Evolutionary conservation across 1,284 basidiomycete genomes (phyloP), one percentile per base, ranked within the genome.

Genomic region (Schizopora paradoxa): DNA sequence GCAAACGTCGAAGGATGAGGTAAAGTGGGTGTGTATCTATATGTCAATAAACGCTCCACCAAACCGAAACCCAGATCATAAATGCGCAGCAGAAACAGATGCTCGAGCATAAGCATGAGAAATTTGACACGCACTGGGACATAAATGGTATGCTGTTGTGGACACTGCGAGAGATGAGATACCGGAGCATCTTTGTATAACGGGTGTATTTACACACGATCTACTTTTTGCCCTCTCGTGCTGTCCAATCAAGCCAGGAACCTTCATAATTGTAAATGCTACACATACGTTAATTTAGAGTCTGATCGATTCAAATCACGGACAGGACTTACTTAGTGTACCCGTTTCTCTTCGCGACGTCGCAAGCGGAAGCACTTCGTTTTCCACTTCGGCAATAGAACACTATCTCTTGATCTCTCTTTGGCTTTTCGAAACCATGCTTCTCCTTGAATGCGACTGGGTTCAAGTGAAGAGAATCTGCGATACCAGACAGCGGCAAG

Each of bases 361-460:
- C 91, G 46, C 84, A 72, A 0, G 96, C 95, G 16, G 82, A 80
- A 4, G 85, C 74, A 49, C 86, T 88, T 40, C 96, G 77, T 64
- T 82, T 84, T 6, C 96, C 96, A 48, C 89, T 91, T 46, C 94
- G 77, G 66, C 96, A 99, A 69, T 96, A 98, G 63, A 98, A 95
- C 28, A 91, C 77, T 29, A 99, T 69, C 58, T 92, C 86, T 62
- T 96, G 89, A 48, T 77, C 64, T 50, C 70, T 66, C 34, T 57
- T 60, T 4, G 96, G 96, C 65, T 97, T 93, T 43, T 82, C 70
- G 64, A 95, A 98, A 2, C 91, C 90, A 56, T 84, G 84, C 56
- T 82, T 78, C 49, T 70, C 64, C 53, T 76, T 71, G 69, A 91
- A 93, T 16, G 70, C 68, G 13, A 73, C 73, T 2, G 74, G 66